Evolutionary conservation across 306 rosid genomes (phyloP).

Genomic region (Rosa multiflora): DNA sequence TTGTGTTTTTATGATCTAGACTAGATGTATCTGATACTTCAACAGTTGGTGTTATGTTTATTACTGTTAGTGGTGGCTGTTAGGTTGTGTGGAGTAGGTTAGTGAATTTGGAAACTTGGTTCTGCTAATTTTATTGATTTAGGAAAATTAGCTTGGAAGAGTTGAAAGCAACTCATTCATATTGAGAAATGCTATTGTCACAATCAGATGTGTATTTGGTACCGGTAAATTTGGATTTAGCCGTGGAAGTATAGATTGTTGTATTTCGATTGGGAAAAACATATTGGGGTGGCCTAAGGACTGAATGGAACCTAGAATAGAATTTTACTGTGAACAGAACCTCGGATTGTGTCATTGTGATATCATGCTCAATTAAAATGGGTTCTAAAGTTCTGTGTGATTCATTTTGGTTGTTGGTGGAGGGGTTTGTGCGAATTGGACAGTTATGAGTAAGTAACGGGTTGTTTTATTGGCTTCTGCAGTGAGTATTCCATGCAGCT

Average conservation of each 20-base stretch:
- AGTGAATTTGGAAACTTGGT: not conserved
- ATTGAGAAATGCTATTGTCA: not conserved
- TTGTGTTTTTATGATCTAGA: not conserved
- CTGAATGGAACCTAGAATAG: not conserved
- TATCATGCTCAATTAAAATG: not conserved
- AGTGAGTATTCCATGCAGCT: constrained; percentile 99
- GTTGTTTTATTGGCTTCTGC: constrained; percentile 32
- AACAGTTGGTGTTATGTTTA: no score
- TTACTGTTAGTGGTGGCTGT: not conserved
- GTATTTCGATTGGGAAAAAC: not conserved
- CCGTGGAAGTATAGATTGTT: not conserved
- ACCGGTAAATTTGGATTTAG: not conserved
- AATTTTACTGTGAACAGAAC: not conserved
- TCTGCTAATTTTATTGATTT: not conserved
- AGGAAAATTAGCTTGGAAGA: not conserved
- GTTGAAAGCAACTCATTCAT: not conserved
- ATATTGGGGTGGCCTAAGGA: not conserved
- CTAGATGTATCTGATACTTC: not conserved
- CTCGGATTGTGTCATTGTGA: not conserved
- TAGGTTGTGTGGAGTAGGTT: not conserved
- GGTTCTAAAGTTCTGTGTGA: not conserved
- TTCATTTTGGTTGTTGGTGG: not conserved
- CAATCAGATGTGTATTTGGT: not conserved
- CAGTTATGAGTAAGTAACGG: constrained; percentile 1
- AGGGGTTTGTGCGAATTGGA: not conserved